Conservation (phyloP, 148 eudicot species). For the Amaranthus palmeri region DNA sequence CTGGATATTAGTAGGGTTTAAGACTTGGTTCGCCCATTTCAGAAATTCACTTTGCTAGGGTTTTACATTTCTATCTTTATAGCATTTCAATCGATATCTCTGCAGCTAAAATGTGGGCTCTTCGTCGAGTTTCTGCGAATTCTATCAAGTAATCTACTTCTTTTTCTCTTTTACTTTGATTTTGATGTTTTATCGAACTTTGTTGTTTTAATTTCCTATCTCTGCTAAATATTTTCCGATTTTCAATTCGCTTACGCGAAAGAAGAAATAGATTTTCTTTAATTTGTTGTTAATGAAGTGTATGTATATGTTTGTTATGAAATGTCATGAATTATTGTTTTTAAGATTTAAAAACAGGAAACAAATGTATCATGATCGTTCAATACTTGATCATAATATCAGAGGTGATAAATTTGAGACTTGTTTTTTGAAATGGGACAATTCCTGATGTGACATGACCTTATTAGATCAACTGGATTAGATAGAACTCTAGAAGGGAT, state of each 20-base stretch:
- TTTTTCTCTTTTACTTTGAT: neutral
- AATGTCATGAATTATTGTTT: neutral
- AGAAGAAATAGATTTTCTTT: neutral
- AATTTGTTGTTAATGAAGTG: neutral
- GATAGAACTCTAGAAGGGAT: too few relatives aligned
- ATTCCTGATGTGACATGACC: neutral
- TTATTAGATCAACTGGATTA: too few relatives aligned
- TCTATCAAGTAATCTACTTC: constrained; percentile 36
- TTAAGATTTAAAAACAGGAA: neutral
- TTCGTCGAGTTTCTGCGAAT: constrained; percentile 48
- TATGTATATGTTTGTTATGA: neutral
- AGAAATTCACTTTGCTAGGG: constrained; percentile 17
- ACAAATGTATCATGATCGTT: too few relatives aligned
- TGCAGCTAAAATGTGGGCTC: constrained; percentile 53
- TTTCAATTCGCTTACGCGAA: neutral
- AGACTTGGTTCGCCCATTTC: neutral
- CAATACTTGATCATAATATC: neutral
- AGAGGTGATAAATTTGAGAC: neutral
- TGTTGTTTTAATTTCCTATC: neutral
- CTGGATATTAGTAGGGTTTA: constrained; percentile 18
- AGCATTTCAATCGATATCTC: neutral
- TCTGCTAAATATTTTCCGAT: neutral
- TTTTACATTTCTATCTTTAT: constrained; percentile 15
- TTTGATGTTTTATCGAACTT: neutral
- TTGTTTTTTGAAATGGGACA: neutral